Percentiles rank a stretch among this genome's conserved stretches.
Evolutionary conservation across 768 basidiomycete species (phyloP).

Genomic region (Amanita exitialis): DNA sequence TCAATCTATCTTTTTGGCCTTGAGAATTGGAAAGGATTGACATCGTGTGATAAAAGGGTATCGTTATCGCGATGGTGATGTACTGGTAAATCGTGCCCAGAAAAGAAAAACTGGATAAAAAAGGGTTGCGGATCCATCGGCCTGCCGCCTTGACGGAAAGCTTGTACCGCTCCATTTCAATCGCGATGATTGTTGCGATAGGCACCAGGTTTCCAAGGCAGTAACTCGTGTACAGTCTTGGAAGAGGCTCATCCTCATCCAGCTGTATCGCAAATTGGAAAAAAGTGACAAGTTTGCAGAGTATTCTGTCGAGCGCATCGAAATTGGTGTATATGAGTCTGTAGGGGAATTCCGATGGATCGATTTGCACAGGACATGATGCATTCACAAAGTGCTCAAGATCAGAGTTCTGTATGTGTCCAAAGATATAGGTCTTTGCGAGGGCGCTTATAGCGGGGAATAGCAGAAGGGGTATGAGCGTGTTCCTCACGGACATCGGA

Average conservation of each 20-base stretch:
- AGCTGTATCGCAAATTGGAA: constrained; percentile 33
- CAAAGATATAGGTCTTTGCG: constrained; percentile 23
- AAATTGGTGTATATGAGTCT: constrained; percentile 30
- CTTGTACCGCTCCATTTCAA: constrained; percentile 33
- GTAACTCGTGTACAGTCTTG: constrained; percentile 25
- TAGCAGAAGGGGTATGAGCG: constrained; percentile 22
- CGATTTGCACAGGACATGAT: constrained; percentile 20
- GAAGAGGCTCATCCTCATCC: constrained; percentile 12
- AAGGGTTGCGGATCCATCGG: constrained; percentile 12
- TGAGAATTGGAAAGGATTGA: constrained; percentile 29
- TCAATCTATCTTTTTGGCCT: constrained; percentile 19
- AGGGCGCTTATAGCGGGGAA: constrained; percentile 29
- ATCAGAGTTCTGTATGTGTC: constrained; percentile 20
- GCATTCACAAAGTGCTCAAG: constrained; percentile 17
- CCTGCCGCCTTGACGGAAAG: neutral
- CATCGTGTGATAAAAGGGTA: constrained; percentile 38
- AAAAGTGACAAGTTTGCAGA: constrained; percentile 37
- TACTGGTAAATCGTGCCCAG: constrained; percentile 22
- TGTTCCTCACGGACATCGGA: neutral
- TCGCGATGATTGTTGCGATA: constrained; percentile 28
- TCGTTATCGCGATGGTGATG: constrained; percentile 29
- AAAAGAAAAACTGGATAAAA: constrained; percentile 30
- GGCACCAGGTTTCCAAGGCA: constrained; percentile 23
- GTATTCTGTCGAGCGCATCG: constrained; percentile 20
- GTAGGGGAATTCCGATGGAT: constrained; percentile 16